Evolutionary conservation across 768 basidiomycete species (phyloP).

Genomic region (Rhizopogon roseolus): DNA sequence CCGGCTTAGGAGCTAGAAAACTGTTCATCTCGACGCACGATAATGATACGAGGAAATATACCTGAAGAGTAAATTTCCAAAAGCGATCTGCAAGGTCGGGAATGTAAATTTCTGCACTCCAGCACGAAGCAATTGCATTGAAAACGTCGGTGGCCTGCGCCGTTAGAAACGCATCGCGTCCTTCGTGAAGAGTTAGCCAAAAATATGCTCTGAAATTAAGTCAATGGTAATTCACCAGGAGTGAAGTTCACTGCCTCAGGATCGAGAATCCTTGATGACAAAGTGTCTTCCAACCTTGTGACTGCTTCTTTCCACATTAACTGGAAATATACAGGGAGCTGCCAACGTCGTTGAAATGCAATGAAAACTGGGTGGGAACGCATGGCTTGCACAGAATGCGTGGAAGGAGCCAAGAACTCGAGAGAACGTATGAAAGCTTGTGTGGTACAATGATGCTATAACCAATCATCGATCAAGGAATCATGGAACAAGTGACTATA

Average conservation of each 20-base stretch:
- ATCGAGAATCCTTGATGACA: slow-evolving; percentile 42
- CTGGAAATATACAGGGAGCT: slow-evolving; percentile 95
- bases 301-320: slow-evolving; percentile 96
- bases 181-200: slow-evolving; percentile 10
- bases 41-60: slow-evolving; percentile 21
- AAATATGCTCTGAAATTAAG: not conserved
- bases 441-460: slow-evolving; percentile 80
- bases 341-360: slow-evolving; percentile 85
- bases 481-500: not conserved
- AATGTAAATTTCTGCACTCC: slow-evolving; percentile 84
- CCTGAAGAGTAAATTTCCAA: slow-evolving; percentile 91
- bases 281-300: slow-evolving; percentile 61
- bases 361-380: slow-evolving; percentile 65
- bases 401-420: slow-evolving; percentile 78
- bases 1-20: slow-evolving; percentile 66
- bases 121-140: slow-evolving; percentile 72
- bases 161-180: slow-evolving; percentile 41
- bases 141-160: slow-evolving; percentile 65
- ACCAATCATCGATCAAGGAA: slow-evolving; percentile 1
- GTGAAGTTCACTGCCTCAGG: slow-evolving; percentile 21
- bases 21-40: not conserved
- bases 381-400: slow-evolving; percentile 64
- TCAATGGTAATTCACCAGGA: slow-evolving; percentile 32
- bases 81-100: slow-evolving; percentile 80
- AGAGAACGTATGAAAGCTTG: slow-evolving; percentile 78